Conservation (phyloP, 2,329 filamentous ascomycete genomes). For the Elsinoe ampelina region DNA sequence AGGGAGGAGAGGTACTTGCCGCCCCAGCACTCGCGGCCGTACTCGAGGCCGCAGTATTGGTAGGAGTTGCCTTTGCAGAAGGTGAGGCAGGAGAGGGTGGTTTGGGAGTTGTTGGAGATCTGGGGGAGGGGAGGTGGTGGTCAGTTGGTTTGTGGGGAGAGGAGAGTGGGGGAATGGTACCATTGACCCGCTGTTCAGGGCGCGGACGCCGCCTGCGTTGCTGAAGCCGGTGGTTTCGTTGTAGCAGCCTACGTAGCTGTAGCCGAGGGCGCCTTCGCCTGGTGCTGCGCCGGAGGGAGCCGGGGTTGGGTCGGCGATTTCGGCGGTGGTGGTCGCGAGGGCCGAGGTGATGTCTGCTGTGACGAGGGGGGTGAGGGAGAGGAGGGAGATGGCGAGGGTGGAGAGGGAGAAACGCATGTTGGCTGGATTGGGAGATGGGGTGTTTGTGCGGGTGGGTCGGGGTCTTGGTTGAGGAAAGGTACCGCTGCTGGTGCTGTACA, state of each 20-base stretch:
- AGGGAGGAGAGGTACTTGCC: slow-evolving; percentile 41
- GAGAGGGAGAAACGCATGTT: slow-evolving; percentile 11
- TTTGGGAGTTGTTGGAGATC: slow-evolving; percentile 39
- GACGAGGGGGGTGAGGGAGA: slow-evolving; percentile 16
- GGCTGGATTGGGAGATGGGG: neutral
- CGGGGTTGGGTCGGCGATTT: slow-evolving; percentile 22
- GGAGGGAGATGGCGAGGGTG: slow-evolving; percentile 11
- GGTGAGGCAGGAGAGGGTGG: slow-evolving; percentile 42
- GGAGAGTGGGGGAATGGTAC: slow-evolving; percentile 26
- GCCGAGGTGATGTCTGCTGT: slow-evolving; percentile 19
- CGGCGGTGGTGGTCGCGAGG: slow-evolving; percentile 22
- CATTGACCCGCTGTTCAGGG: slow-evolving; percentile 39
- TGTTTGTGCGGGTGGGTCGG: neutral
- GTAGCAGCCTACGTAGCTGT: slow-evolving; percentile 49
- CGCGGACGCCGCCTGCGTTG: slow-evolving; percentile 34
- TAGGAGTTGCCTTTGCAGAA: slow-evolving; percentile 39
- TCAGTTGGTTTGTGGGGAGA: neutral
- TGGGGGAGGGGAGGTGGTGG: slow-evolving; percentile 6
- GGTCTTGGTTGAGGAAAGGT: neutral
- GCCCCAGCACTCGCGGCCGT: slow-evolving; percentile 53
- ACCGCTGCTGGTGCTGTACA: neutral
- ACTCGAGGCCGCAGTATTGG: slow-evolving; percentile 48
- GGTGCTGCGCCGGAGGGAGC: slow-evolving; percentile 19
- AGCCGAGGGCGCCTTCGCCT: slow-evolving; percentile 23
- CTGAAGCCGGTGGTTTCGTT: slow-evolving; percentile 43